Base-by-base conservation (phyloP, 495 filamentous ascomycete species). In the Lepraria neglecta region DNA sequence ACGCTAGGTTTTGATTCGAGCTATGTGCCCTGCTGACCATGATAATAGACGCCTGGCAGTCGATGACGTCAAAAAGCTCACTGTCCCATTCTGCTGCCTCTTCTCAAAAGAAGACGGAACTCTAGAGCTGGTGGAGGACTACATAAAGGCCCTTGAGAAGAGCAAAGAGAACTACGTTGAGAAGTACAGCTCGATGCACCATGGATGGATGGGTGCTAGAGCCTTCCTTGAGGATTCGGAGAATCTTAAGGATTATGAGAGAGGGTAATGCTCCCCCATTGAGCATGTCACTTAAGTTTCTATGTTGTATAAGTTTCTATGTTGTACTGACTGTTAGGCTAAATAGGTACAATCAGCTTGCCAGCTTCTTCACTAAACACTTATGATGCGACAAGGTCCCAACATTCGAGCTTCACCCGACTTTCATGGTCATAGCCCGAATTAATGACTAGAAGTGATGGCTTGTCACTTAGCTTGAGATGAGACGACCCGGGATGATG, bases 191-290 rank as follows among this genome's bases (percentile, higher is more conserved):
- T 74, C 61, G 6, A 81, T 81, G 80, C 75, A 74, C 70, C 83
- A 85, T 63, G 83, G 83, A 19, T 86, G 82, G 80, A 86, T 86
- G 84, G 79, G 80, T 3, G 80, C 83, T 0, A 73, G 82, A 42
- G 80, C 82, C 0, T 69, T 83, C n/a, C 63, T 85, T 12, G 72
- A 74, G 33, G 68, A 78, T n/a, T 72, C 79, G 63, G 75, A 74
- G 45, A 78, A 76, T 56, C 64, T 66, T 60, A 77, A 73, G 58
- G 79, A 81, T 68, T 86, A 78, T 67, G 67, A 73, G 62, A 77
- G 78, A 38, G 83, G 81, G 74, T 81, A 67, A 70, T 54, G 33
- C 28, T 38, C 9, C 35, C 35, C 35, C 35, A 38, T 38, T 38
- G 35, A 38, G 9, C 0, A 28, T n/a, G 40, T 50, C 7, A 31